Evolutionary conservation across 441 rosid species (phyloP), one percentile per base, ranked within the genome.

Genomic region (Populus tomentosa): DNA sequence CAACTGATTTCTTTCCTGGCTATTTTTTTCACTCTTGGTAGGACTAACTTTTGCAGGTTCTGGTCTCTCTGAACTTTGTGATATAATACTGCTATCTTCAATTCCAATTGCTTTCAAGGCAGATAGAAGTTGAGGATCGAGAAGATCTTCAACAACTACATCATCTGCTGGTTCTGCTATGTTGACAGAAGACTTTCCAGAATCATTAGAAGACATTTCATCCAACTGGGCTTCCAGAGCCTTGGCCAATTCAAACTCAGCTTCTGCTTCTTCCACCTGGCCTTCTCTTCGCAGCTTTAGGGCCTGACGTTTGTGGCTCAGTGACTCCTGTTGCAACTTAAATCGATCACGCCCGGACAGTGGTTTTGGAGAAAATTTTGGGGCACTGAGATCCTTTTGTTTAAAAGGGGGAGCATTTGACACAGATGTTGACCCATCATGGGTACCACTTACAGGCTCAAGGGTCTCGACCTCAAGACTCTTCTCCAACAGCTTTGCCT

Each of bases 241-340:
- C 93, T 92, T 96, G 79, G 99, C 98, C 53, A 89, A 74, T 82
- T 96, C 98, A 77, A 88, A 85, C 84, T 96, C 96, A 35, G 95
- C 96, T 79, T 96, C 98, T 20, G 99, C 99, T 90, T 96, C 98
- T 79, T 85, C 86, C 81, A 82, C 81, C 53, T 86, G 86, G 75
- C 98, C 98, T 85, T 96, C 99, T 74, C 91, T 94, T 6, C 96
- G 85, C 80, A 94, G 88, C 84, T 94, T 96, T 87, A 96, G 82
- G 69, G 98, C 99, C 85, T 88, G 91, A 20, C 97, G 93, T 82
- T 96, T 94, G 83, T 92, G 99, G 76, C 89, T 75, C 23, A 96
- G 90, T 65, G 98, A 94, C 77, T 96, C 91, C 84, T 92, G 98
- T 73, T 96, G 99, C 81, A 96, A 70, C 84, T 92, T 96, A 79